These are phyloP conservation scores for Rhodofomes roseus DNA, from an alignment of 1,284 basidiomycete species.

Conservation along the genomic window DNA sequence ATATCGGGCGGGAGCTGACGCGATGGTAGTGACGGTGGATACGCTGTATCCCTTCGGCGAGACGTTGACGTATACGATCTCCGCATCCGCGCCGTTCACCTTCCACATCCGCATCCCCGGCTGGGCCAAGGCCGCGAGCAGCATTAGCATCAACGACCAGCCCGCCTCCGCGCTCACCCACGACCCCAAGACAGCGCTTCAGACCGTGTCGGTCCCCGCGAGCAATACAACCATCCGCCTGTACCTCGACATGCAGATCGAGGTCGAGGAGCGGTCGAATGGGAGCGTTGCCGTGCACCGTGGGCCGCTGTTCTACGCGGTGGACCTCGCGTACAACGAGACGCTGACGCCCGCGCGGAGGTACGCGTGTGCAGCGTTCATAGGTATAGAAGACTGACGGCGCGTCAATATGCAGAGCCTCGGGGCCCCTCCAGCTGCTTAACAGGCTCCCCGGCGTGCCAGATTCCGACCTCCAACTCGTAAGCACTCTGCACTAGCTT, in stretches of 20 bases:
- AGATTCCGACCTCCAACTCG: not conserved
- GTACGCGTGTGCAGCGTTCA: not conserved
- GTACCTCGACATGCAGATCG: not conserved
- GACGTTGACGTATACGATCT: conserved; percentile 45
- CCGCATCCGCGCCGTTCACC: conserved; percentile 44
- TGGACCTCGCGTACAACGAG: not conserved
- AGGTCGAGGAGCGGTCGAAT: conserved; percentile 43
- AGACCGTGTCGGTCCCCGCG: conserved; percentile 43
- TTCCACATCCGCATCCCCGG: conserved; percentile 54
- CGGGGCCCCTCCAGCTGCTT: conserved; percentile 34
- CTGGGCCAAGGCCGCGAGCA: conserved; percentile 41
- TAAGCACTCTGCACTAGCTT: conserved; percentile 4
- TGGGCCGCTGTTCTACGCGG: conserved; percentile 52
- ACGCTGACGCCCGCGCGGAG: not conserved
- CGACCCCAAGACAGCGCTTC: conserved; percentile 39
- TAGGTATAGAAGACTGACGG: not conserved
- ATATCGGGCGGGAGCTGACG: conserved; percentile 31
- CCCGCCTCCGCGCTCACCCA: conserved; percentile 44
- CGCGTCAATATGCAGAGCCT: not conserved
- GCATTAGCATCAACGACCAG: conserved; percentile 44
- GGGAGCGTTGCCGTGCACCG: conserved; percentile 53
- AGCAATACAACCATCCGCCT: not conserved
- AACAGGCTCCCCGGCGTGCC: not conserved
- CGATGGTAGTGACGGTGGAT: conserved; percentile 36
- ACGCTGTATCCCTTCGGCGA: conserved; percentile 59